A percentile compares a stretch with the other conserved stretches of the same genome.
Evolutionary conservation across 169 alveolate species (phyloP).

Genomic region (Eimeria sp.): DNA sequence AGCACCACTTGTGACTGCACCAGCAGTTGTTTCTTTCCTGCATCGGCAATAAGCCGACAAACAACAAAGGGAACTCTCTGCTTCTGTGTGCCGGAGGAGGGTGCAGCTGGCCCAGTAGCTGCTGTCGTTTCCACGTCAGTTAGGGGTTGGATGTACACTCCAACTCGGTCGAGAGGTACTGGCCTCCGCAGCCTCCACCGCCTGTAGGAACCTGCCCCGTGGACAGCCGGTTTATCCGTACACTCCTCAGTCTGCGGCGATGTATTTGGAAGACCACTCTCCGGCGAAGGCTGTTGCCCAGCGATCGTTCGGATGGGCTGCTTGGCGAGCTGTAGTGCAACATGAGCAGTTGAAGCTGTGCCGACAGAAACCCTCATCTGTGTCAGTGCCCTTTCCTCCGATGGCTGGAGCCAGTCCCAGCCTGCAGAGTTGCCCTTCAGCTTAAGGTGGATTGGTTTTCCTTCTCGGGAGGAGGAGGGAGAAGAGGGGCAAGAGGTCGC

Average conservation of each 20-base stretch:
- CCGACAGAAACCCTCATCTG: constrained; percentile 45
- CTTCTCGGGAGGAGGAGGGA: constrained; percentile 30
- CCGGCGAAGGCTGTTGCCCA: neutral
- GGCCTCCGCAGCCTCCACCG: constrained; percentile 59
- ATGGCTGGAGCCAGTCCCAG: constrained; percentile 60
- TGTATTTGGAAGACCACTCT: neutral
- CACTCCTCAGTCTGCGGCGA: neutral
- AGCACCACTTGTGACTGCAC: constrained; percentile 79
- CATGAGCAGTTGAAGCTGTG: constrained; percentile 52
- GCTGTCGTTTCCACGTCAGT: neutral
- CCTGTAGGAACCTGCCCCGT: neutral
- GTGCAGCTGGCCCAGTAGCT: neutral
- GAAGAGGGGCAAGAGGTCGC: constrained; percentile 48
- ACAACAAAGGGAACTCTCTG: constrained; percentile 37
- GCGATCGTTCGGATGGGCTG: neutral
- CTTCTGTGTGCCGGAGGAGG: neutral
- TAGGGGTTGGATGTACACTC: constrained; percentile 76
- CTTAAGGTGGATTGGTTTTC: neutral
- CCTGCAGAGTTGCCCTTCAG: neutral
- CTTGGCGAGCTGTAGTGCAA: constrained; percentile 48
- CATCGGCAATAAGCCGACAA: constrained; percentile 76
- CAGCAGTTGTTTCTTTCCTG: constrained; percentile 57
- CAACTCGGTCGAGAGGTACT: constrained; percentile 77
- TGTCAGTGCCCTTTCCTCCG: constrained; percentile 51
- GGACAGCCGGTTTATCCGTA: neutral